phyloP scores from a whole-genome alignment of 306 rosid genomes.

The Ormosia semicastrata region DNA sequence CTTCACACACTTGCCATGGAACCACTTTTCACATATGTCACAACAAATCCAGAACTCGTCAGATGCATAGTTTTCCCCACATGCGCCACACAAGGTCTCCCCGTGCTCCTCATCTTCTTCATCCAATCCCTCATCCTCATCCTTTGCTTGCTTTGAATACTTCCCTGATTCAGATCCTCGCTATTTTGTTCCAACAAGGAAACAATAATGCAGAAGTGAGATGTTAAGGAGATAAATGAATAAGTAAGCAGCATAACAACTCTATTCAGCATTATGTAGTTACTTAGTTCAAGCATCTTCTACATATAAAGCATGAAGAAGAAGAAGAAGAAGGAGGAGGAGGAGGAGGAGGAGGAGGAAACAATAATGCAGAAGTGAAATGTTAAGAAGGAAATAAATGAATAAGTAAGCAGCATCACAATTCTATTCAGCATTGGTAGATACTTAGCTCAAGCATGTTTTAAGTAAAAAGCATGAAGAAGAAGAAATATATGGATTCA shows the following conservation, averaged over 20 bases:
- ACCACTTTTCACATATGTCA: conserved; percentile 60
- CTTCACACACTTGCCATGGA: conserved; percentile 49
- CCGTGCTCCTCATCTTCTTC: conserved; percentile 51
- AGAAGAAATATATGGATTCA: not conserved
- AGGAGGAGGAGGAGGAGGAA: not conserved
- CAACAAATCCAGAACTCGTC: conserved; percentile 52
- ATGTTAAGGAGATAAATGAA: not conserved
- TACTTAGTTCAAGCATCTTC: not conserved
- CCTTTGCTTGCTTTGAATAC: conserved; percentile 36
- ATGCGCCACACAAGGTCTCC: conserved; percentile 38
- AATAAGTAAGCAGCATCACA: not conserved
- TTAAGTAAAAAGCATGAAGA: not conserved
- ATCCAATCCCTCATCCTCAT: conserved; percentile 41
- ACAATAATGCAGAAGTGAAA: not conserved
- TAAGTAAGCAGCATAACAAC: not conserved
- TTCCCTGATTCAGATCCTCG: conserved; percentile 46
- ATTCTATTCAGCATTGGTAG: not conserved
- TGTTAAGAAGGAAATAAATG: not conserved
- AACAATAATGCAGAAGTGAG: not conserved
- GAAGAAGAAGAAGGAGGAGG: not conserved
- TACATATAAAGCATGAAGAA: not conserved
- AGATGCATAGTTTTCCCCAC: conserved; percentile 37
- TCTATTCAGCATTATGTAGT: not conserved
- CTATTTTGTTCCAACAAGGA: conserved; percentile 28
- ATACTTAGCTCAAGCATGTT: not conserved